Evolutionary conservation across 2,329 filamentous ascomycete genomes (phyloP).

Genomic region (Aspergillus sp.): DNA sequence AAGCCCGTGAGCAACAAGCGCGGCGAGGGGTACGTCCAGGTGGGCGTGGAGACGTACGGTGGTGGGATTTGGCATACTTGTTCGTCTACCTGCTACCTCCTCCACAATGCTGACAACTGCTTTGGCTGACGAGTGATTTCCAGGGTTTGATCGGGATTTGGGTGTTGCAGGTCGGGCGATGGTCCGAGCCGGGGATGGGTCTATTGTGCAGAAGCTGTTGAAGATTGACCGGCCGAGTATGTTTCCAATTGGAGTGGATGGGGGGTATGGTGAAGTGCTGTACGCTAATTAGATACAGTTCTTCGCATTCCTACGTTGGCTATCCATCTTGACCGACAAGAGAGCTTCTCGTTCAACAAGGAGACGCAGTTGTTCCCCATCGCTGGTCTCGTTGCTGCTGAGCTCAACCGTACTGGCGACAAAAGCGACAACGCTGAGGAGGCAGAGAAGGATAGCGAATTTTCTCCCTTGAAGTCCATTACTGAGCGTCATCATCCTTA

Average conservation of each 20-base stretch:
- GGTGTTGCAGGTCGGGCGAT: constrained; percentile 83
- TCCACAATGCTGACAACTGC: background rate
- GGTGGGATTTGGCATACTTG: constrained; percentile 96
- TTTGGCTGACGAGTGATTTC: constrained; percentile 7
- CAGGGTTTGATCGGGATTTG: constrained; percentile 87
- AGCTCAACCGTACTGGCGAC: constrained; percentile 67
- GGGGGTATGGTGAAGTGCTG: background rate
- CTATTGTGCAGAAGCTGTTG: constrained; percentile 73
- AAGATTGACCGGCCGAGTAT: constrained; percentile 75
- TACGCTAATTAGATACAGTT: constrained; percentile 36
- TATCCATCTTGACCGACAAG: constrained; percentile 81
- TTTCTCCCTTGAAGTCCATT: constrained; percentile 68
- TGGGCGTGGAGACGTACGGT: constrained; percentile 94
- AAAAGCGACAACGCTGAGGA: constrained; percentile 25
- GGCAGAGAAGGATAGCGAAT: constrained; percentile 41
- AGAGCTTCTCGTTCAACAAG: constrained; percentile 90
- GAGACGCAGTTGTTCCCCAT: constrained; percentile 95
- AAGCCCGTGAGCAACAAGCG: constrained; percentile 92
- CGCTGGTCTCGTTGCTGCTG: constrained; percentile 73
- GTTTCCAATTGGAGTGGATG: constrained; percentile 3
- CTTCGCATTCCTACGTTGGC: constrained; percentile 87
- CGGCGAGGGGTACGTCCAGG: constrained; percentile 79
- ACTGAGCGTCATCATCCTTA: constrained; percentile 81
- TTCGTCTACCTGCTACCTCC: constrained; percentile 13
- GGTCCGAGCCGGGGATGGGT: constrained; percentile 64